Conservation (phyloP, 306 rosid genomes). For the Vigna nakashimae region DNA sequence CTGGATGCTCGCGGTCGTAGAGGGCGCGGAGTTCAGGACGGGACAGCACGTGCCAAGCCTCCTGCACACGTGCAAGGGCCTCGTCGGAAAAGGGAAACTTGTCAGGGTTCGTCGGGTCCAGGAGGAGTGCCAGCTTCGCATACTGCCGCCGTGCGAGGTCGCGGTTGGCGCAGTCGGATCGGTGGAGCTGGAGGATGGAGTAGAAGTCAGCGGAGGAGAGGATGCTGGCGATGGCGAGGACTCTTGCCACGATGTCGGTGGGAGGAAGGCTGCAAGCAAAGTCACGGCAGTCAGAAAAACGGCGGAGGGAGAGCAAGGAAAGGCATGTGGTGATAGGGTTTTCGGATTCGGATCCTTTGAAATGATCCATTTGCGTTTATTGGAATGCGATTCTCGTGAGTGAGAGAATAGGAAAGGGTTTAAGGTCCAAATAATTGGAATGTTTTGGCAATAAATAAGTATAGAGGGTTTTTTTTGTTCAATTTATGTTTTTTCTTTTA, state of each 20-base stretch:
- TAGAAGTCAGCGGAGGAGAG: conserved; percentile 52
- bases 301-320: conserved; percentile 53
- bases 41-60: conserved; percentile 66
- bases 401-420: not conserved
- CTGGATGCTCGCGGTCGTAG: conserved; percentile 39
- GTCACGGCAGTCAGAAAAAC: conserved; percentile 53
- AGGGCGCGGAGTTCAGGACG: conserved; percentile 49
- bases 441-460: too few relatives aligned
- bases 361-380: conserved; percentile 32
- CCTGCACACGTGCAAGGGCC: conserved; percentile 51
- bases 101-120: conserved; percentile 50
- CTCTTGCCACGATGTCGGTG: conserved; percentile 42
- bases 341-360: conserved; percentile 38
- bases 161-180: conserved; percentile 43
- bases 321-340: conserved; percentile 40
- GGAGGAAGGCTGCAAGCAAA: conserved; percentile 49
- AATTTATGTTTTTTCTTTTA: too few relatives aligned
- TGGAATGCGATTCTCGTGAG: not conserved
- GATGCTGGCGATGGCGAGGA: conserved; percentile 62
- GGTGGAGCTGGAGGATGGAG: conserved; percentile 59
- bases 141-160: conserved; percentile 52
- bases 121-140: conserved; percentile 51
- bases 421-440: not conserved
- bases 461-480: too few relatives aligned
- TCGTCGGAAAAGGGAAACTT: conserved; percentile 51